Conservation (phyloP, 495 filamentous ascomycete species). For the Tuber umbilicatum region DNA sequence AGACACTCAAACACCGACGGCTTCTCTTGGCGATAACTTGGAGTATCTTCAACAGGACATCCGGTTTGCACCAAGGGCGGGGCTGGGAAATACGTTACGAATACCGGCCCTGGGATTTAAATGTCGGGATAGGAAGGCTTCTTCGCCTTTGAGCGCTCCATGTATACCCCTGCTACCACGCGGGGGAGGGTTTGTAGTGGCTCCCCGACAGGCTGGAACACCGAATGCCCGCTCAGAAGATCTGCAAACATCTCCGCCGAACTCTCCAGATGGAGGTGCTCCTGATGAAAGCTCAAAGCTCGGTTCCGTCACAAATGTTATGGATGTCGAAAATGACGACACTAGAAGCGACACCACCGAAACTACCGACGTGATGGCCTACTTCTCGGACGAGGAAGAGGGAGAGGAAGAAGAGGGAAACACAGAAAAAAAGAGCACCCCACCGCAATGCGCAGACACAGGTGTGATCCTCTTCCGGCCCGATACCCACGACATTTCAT, state of each 20-base stretch:
- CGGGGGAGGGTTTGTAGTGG: too few species aligned
- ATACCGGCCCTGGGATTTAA: not conserved
- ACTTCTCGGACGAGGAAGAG: conserved; percentile 40
- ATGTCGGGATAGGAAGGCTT: not conserved
- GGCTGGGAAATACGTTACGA: not conserved
- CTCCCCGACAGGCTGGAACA: not conserved
- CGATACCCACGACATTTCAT: conserved; percentile 52
- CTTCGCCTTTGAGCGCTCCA: not conserved
- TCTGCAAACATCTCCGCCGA: not conserved
- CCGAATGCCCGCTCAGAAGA: not conserved
- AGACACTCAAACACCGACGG: not conserved
- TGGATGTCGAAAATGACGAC: not conserved
- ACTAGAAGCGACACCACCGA: conserved; percentile 29
- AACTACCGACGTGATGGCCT: conserved; percentile 35
- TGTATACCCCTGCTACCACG: too few species aligned
- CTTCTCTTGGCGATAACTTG: not conserved
- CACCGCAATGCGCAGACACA: not conserved
- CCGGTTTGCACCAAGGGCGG: not conserved
- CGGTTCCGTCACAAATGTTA: not conserved
- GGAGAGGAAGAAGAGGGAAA: not conserved
- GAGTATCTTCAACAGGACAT: not conserved
- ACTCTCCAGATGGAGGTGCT: not conserved
- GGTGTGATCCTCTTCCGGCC: conserved; percentile 52
- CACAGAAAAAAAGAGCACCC: not conserved
- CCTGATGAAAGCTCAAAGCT: not conserved